phyloP scores from a whole-genome alignment of 2,329 filamentous ascomycete genomes.

The Clarireedia homoeocarpa region DNA sequence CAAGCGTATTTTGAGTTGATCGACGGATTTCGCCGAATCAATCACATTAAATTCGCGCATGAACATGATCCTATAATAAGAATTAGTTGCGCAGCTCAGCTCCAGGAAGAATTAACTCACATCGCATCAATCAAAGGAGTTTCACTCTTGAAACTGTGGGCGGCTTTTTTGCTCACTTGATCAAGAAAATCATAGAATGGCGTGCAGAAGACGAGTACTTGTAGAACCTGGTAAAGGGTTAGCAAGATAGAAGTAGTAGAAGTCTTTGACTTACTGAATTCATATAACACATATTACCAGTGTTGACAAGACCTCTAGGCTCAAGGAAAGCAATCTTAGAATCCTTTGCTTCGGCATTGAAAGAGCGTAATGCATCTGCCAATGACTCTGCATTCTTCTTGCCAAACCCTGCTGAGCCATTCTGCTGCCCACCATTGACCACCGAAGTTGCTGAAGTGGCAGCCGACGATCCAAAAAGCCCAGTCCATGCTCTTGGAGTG shows the following conservation, averaged over 20 bases:
- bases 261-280: conserved; percentile 67
- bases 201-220: conserved; percentile 87
- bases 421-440: conserved; percentile 27
- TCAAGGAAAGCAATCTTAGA: conserved; percentile 74
- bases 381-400: conserved; percentile 53
- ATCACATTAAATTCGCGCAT: conserved; percentile 87
- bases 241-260: too few species aligned
- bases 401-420: conserved; percentile 27
- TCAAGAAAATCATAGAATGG: conserved; percentile 94
- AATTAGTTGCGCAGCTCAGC: not conserved
- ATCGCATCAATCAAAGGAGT: conserved; percentile 91
- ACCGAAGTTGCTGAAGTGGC: conserved; percentile 33
- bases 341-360: conserved; percentile 50
- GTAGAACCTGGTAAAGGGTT: conserved; percentile 59
- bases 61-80: conserved; percentile 71
- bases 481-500: conserved; percentile 60
- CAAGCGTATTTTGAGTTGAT: conserved; percentile 64
- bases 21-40: conserved; percentile 65
- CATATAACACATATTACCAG: conserved; percentile 99
- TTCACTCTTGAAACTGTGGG: conserved; percentile 89
- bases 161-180: conserved; percentile 73
- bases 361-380: conserved; percentile 68
- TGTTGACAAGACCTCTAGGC: conserved; percentile 89
- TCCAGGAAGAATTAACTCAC: conserved; percentile 42
- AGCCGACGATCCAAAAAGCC: conserved; percentile 44